Evolutionary conservation across 2,329 filamentous ascomycete genomes (phyloP).

Genomic region (Colletotrichum costaricense): DNA sequence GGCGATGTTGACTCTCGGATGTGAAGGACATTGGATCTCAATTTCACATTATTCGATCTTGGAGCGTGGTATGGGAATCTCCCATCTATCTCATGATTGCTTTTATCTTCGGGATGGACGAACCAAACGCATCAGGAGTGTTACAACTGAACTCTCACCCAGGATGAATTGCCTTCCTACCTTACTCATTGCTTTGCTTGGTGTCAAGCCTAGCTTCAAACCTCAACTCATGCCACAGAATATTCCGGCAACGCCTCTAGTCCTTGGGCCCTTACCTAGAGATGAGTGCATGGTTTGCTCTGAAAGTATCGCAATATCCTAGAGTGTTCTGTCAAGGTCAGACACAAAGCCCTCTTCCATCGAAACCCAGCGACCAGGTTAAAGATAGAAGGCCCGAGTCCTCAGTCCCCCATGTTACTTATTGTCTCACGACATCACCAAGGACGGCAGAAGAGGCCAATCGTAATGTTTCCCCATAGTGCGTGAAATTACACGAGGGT

Average conservation of each 20-base stretch:
- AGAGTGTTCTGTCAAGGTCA: neutral
- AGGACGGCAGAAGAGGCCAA: neutral
- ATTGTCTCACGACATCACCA: neutral
- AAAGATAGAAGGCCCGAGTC: neutral
- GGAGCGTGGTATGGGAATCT: too few relatives aligned
- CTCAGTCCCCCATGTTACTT: neutral
- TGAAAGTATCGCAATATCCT: neutral
- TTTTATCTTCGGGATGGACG: neutral
- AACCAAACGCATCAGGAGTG: neutral
- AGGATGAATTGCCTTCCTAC: neutral
- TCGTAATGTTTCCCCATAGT: neutral
- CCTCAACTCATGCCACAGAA: too few relatives aligned
- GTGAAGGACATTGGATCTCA: neutral
- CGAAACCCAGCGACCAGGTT: neutral
- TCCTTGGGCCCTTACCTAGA: neutral
- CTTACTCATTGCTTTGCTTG: neutral
- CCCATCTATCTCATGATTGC: neutral
- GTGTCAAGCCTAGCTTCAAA: too few relatives aligned
- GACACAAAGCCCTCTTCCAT: neutral
- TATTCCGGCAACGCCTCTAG: too few relatives aligned
- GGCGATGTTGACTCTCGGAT: neutral
- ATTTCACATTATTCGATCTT: neutral
- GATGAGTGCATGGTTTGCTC: neutral
- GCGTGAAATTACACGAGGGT: neutral
- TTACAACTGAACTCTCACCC: neutral